phyloP scores from a whole-genome alignment of 2,329 filamentous ascomycete species.

The Aspergillus sp. region DNA sequence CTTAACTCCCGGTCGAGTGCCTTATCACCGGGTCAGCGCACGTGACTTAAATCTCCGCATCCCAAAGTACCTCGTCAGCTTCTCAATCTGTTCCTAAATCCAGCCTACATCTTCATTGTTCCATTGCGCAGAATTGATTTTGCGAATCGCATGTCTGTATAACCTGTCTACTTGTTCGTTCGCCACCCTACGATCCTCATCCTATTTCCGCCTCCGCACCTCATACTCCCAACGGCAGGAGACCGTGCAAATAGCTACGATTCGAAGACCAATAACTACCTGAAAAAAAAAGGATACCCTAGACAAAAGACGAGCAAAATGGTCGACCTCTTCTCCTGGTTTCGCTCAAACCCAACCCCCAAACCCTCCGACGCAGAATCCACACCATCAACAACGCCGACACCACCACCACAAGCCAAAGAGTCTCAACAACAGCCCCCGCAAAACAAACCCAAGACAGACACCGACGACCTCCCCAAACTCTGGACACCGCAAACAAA shows the following conservation, averaged over 20 bases:
- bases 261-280: neutral
- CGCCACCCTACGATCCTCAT: neutral
- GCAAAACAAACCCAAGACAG: neutral
- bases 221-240: neutral
- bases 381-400: constrained; percentile 4
- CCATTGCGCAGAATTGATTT: neutral
- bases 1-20: neutral
- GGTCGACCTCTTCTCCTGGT: constrained; percentile 21
- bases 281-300: neutral
- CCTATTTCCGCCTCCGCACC: neutral
- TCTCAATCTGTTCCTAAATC: neutral
- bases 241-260: neutral
- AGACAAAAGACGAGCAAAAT: constrained; percentile 10
- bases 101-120: neutral
- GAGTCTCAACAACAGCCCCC: constrained; percentile 8
- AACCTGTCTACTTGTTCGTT: neutral
- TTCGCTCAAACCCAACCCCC: constrained; percentile 13
- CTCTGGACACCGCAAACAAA: constrained; percentile 25
- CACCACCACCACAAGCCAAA: neutral
- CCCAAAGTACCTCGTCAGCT: constrained; percentile 1
- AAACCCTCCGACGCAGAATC: constrained; percentile 1
- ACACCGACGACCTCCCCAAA: constrained; percentile 9
- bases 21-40: constrained; percentile 1
- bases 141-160: neutral
- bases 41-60: constrained; percentile 15